Evolutionary conservation across 108 stramenopile genomes (phyloP).

Genomic region (Chaetoceros tenuissimus): DNA sequence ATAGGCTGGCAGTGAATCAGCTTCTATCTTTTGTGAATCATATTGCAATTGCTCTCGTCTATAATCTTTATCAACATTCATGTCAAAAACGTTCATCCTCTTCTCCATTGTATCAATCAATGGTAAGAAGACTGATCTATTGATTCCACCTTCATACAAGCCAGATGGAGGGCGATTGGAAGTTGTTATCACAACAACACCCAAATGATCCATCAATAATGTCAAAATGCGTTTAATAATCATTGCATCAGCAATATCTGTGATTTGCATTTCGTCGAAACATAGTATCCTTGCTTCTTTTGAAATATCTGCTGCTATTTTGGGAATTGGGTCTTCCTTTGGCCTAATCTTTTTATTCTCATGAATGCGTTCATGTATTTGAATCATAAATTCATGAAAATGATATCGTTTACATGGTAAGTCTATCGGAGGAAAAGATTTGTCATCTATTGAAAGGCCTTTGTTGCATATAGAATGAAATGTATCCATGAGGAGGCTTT

Average conservation of each 20-base stretch:
- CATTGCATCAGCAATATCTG: constrained; percentile 53
- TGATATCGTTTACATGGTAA: constrained; percentile 17
- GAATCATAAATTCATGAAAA: constrained; percentile 43
- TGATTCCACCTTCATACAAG: constrained; percentile 51
- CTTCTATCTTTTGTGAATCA: neutral
- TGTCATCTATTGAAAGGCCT: neutral
- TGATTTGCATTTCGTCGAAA: constrained; percentile 46
- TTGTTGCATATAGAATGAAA: constrained; percentile 7
- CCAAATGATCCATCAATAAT: constrained; percentile 10
- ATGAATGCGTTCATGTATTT: constrained; percentile 33
- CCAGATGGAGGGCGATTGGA: constrained; percentile 41
- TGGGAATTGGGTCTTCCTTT: constrained; percentile 11
- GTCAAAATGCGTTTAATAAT: constrained; percentile 25
- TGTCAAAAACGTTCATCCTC: constrained; percentile 6
- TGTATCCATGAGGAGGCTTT: constrained; percentile 8
- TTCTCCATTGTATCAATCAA: constrained; percentile 29
- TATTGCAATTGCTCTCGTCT: constrained; percentile 1
- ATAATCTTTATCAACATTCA: constrained; percentile 10
- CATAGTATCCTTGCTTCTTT: constrained; percentile 17
- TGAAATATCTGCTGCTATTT: constrained; percentile 9
- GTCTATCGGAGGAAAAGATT: too few species aligned
- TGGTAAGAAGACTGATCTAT: constrained; percentile 40
- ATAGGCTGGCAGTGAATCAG: neutral
- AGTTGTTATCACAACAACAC: constrained; percentile 42
- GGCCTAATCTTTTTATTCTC: constrained; percentile 5